phyloP scores from a whole-genome alignment of 768 basidiomycete species.

The Saitozyma sp. region DNA sequence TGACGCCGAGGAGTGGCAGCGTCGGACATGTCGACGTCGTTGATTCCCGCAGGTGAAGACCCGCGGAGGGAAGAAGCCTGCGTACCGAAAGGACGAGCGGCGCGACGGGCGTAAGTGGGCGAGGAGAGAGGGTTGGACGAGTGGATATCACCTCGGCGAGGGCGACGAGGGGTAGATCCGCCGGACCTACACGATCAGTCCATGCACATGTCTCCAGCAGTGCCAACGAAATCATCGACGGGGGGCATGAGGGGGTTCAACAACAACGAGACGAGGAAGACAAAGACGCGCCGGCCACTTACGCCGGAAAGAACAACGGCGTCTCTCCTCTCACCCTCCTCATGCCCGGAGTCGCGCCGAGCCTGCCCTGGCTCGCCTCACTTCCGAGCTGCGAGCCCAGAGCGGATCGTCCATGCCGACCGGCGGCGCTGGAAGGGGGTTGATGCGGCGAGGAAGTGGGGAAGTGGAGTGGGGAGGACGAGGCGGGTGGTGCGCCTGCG shows the following conservation, averaged over 20 bases:
- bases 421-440: constrained; percentile 14
- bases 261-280: background rate
- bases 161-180: constrained; percentile 65
- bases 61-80: constrained; percentile 55
- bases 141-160: constrained; percentile 86
- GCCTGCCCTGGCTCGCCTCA: constrained; percentile 6
- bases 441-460: constrained; percentile 33
- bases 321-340: constrained; percentile 34
- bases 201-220: background rate
- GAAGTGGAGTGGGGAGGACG: constrained; percentile 41
- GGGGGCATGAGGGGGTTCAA: background rate
- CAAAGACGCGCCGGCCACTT: constrained; percentile 9
- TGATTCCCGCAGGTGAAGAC: constrained; percentile 18
- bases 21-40: constrained; percentile 3
- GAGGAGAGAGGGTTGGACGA: constrained; percentile 67
- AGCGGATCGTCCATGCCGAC: constrained; percentile 4
- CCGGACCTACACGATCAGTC: constrained; percentile 40
- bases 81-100: constrained; percentile 53
- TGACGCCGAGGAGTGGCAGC: too few relatives aligned
- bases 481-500: constrained; percentile 18
- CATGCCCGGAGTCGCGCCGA: constrained; percentile 1
- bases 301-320: constrained; percentile 57
- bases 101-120: constrained; percentile 54
- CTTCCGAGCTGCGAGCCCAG: constrained; percentile 5
- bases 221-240: background rate